Percentiles rank a stretch among this genome's conserved stretches.
These are phyloP conservation scores for Didymosphaeria variabile DNA, from an alignment of 2,329 filamentous ascomycete species.

Conservation along the genomic window DNA sequence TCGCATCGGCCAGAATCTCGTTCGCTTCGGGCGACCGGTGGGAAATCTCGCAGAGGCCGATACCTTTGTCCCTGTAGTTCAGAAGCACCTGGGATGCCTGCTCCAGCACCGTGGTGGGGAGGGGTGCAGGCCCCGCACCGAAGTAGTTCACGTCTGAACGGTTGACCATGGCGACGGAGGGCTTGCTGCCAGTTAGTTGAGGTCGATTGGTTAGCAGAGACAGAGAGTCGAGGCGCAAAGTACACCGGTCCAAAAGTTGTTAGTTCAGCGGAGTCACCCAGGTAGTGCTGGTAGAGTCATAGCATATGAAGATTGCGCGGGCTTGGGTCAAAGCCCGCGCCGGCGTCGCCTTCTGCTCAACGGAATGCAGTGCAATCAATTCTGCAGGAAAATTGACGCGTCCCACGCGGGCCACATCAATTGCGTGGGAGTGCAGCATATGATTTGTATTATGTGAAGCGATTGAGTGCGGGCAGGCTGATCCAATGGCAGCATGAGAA, in stretches of 20 bases:
- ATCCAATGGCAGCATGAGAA: conserved; percentile 37
- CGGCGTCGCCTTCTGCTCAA: not conserved
- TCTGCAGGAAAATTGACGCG: not conserved
- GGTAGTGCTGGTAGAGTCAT: conserved; percentile 3
- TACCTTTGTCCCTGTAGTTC: conserved; percentile 81
- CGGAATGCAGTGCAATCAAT: conserved; percentile 8
- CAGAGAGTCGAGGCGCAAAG: conserved; percentile 13
- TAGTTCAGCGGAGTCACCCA: conserved; percentile 13
- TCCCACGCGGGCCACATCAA: conserved; percentile 20
- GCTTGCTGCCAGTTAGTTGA: conserved; percentile 11
- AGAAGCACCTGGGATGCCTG: conserved; percentile 78
- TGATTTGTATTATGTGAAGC: conserved; percentile 32
- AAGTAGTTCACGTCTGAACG: conserved; percentile 84
- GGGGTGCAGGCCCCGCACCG: conserved; percentile 86
- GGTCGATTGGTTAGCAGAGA: conserved; percentile 14
- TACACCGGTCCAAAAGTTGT: conserved; percentile 1
- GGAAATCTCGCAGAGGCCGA: conserved; percentile 89
- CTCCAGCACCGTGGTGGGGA: conserved; percentile 84
- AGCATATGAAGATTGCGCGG: conserved; percentile 3
- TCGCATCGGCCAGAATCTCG: conserved; percentile 80
- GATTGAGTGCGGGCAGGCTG: conserved; percentile 26
- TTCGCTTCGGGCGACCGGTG: conserved; percentile 84
- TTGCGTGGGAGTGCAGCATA: conserved; percentile 13
- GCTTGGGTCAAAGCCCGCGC: not conserved
- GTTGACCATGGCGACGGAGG: conserved; percentile 66